Conservation (phyloP, 129 eudicot genomes). For the Flaveria brownii region DNA sequence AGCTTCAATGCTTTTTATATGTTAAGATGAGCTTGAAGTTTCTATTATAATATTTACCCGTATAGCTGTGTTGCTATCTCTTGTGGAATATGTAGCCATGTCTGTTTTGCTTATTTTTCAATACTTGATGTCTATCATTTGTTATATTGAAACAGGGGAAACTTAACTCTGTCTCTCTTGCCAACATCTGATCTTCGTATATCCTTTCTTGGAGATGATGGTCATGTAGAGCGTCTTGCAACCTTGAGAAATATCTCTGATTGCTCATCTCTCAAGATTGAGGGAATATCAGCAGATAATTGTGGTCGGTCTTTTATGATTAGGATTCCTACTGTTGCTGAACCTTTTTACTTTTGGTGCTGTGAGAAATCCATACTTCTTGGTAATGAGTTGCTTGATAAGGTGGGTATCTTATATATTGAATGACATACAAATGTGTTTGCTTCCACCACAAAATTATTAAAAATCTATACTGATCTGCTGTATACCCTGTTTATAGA, state of each 20-base stretch:
- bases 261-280: conserved; percentile 51
- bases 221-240: conserved; percentile 59
- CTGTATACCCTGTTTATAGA: conserved; percentile 40
- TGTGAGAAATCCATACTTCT: conserved; percentile 84
- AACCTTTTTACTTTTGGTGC: conserved; percentile 74
- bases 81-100: neutral
- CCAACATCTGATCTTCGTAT: conserved; percentile 82
- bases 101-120: neutral
- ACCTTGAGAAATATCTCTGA: conserved; percentile 50
- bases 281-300: conserved; percentile 63
- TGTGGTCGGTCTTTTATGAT: conserved; percentile 81
- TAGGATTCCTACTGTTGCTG: conserved; percentile 34
- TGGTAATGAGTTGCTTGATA: conserved; percentile 71
- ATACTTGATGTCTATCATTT: conserved; percentile 17
- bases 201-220: conserved; percentile 79
- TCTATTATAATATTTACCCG: neutral
- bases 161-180: conserved; percentile 65
- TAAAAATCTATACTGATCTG: neutral
- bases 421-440: neutral
- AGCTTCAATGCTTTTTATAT: neutral
- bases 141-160: conserved; percentile 65
- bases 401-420: conserved; percentile 46
- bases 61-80: neutral
- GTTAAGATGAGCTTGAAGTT: neutral
- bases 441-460: neutral